Base-by-base conservation (phyloP, 768 basidiomycete species). In the Amanita thiersii region DNA sequence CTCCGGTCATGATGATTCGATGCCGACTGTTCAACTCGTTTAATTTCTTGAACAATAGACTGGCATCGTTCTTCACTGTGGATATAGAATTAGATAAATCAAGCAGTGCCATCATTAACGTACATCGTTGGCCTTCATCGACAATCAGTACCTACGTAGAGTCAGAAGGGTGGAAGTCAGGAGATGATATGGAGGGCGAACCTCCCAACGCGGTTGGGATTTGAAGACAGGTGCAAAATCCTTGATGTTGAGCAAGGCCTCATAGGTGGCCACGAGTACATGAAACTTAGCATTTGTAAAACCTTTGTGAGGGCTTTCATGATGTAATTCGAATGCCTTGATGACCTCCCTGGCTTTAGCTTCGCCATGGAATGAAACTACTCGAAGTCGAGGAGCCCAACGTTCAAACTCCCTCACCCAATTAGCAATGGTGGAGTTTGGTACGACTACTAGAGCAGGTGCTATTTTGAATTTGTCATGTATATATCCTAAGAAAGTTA, bases 321-420 rank as follows among this genome's bases (percentile, higher is more conserved):
- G 87, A 49, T 67, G 79, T 21, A 98, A 65, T 55, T 98, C 94
- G 50, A 79, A 93, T 36, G 74, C 62, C 55, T 79, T 79, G 57
- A 97, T 77, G 34, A 97, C 68, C 20, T 86, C 83, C 12, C 89
- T 78, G 26, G 87, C 70, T 51, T 78, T 79, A 25, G 75, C 73
- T 52, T 86, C 86, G n/a, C 88, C 86, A 50, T 81, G 79, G 59
- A 81, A 94, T 0, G 90, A 86, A 17, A 92, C 88, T 32, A 87
- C 90, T n/a, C 72, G 56, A 5, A 81, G 66, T 29, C 64, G 59
- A 0, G 87, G 87, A 0, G 86, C 83, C 76, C 87, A 90, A 45
- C 82, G 77, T 52, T 87, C 82, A 49, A 98, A 90, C 57, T 99
- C 96, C 24, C 96, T 73, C 10, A 94, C 77, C 94, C 93, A 96